Conservation (phyloP, 305 asterid species). For the Fraxinus greggii region DNA sequence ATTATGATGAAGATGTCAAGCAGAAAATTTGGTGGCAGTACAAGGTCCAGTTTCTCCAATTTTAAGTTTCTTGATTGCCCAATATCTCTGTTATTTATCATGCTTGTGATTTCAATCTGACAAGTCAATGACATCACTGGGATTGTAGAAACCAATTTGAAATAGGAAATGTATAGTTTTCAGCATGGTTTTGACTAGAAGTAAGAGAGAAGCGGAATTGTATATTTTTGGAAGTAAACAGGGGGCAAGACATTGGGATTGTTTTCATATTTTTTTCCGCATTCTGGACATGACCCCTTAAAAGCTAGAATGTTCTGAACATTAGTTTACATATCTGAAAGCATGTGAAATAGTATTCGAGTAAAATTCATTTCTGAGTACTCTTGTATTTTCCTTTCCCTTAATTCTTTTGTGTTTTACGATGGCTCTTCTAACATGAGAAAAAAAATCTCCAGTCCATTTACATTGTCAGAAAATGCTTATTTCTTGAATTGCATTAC, state of each 20-base stretch:
- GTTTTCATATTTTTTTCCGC: background rate
- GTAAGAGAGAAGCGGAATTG: background rate
- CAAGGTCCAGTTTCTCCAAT: conserved; percentile 48
- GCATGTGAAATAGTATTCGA: background rate
- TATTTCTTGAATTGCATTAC: background rate
- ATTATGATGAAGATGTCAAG: conserved; percentile 86
- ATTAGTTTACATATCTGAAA: background rate
- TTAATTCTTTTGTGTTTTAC: background rate
- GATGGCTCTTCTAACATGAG: background rate
- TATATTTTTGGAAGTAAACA: background rate
- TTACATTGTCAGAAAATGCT: background rate
- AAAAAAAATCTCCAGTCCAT: background rate
- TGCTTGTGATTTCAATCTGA: background rate
- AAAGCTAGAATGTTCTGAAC: conserved; percentile 1
- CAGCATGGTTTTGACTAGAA: background rate
- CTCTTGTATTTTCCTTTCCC: background rate
- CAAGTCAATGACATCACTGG: background rate
- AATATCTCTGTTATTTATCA: background rate
- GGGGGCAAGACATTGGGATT: background rate
- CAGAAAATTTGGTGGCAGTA: conserved; percentile 97
- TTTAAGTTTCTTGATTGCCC: conserved; percentile 5
- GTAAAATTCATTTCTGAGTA: background rate
- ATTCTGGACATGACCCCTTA: conserved; percentile 6
- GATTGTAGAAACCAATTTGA: background rate
- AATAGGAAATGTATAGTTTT: background rate